Evolutionary conservation across 441 rosid species (phyloP).

Genomic region (Capsella rubella): DNA sequence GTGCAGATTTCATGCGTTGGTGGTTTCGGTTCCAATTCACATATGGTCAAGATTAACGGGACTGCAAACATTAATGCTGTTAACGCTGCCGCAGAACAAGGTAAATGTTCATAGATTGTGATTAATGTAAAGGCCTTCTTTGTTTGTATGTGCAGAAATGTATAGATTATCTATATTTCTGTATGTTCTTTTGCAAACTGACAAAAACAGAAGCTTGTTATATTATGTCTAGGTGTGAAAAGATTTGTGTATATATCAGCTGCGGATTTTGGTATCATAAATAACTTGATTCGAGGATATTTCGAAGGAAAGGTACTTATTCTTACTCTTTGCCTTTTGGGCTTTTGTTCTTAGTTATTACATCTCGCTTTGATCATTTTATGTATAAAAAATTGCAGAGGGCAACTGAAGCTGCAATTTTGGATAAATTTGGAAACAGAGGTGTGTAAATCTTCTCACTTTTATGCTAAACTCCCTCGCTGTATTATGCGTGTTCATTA

Average conservation of each 20-base stretch:
- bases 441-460: conserved; percentile 45
- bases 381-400: conserved; percentile 49
- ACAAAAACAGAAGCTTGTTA: neutral
- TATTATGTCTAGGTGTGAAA: conserved; percentile 54
- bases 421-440: conserved; percentile 51
- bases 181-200: neutral
- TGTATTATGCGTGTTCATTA: neutral
- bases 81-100: conserved; percentile 65
- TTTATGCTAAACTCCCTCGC: neutral
- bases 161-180: neutral
- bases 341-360: neutral
- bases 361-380: neutral
- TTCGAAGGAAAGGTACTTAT: conserved; percentile 64
- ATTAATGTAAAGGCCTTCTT: neutral
- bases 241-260: conserved; percentile 66
- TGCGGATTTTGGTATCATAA: conserved; percentile 65
- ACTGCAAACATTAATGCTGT: conserved; percentile 69
- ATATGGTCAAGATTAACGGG: conserved; percentile 66
- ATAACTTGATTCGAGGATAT: conserved; percentile 57
- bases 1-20: conserved; percentile 61
- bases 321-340: neutral
- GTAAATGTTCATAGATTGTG: conserved; percentile 23
- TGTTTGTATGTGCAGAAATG: neutral
- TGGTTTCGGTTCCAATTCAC: conserved; percentile 59
- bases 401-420: conserved; percentile 64